Conservation (phyloP, 75 land plant genomes). For the Pinus taeda region DNA sequence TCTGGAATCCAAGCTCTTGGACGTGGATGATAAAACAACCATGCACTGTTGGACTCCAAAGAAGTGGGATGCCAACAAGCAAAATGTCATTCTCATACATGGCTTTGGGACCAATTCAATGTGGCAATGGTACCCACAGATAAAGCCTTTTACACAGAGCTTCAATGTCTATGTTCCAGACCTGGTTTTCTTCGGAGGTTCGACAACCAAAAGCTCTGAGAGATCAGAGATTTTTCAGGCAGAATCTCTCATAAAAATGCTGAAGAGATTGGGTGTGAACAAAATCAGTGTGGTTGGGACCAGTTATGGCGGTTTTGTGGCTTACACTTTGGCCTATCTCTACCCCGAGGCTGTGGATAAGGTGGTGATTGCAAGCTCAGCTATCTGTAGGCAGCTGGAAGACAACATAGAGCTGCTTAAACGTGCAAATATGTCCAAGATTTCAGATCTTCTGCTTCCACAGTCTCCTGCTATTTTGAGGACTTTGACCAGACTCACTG, state of each 20-base stretch:
- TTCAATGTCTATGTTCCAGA: constrained; percentile 78
- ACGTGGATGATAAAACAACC: constrained; percentile 45
- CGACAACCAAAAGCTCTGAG: constrained; percentile 38
- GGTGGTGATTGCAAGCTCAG: constrained; percentile 85
- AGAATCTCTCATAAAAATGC: constrained; percentile 34
- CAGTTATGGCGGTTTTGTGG: constrained; percentile 94
- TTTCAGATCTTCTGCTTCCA: constrained; percentile 62
- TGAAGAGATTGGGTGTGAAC: constrained; percentile 36
- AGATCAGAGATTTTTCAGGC: constrained; percentile 78
- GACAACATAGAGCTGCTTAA: constrained; percentile 38
- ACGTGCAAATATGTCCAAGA: constrained; percentile 17
- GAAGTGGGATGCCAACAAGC: constrained; percentile 20
- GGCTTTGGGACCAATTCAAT: constrained; percentile 68
- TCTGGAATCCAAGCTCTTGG: constrained; percentile 30
- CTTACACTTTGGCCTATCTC: constrained; percentile 60
- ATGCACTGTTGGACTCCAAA: constrained; percentile 62
- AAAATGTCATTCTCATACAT: constrained; percentile 62
- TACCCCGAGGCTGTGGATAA: constrained; percentile 49
- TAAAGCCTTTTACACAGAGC: constrained; percentile 23
- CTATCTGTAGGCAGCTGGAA: constrained; percentile 29
- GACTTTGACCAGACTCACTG: constrained; percentile 20
- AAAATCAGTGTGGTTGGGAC: constrained; percentile 53
- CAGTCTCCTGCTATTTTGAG: constrained; percentile 26
- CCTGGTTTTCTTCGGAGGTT: constrained; percentile 76
- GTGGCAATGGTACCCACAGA: constrained; percentile 76